These are phyloP conservation scores for Brasilioporus rufonigricans DNA, from an alignment of 768 basidiomycete genomes.

Conservation along the genomic window DNA sequence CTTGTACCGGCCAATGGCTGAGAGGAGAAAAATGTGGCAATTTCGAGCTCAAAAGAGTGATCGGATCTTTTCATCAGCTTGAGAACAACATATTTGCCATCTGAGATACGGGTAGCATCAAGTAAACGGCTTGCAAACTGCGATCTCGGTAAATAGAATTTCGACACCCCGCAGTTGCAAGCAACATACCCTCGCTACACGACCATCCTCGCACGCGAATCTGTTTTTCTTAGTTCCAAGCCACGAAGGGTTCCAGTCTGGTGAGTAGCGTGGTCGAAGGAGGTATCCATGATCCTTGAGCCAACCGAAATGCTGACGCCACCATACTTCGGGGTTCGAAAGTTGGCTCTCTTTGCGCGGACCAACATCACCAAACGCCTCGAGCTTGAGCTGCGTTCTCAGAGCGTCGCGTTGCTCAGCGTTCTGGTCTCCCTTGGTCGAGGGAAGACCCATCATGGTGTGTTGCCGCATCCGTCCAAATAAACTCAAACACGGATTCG, in stretches of 20 bases:
- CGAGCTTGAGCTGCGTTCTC: not conserved
- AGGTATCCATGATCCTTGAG: constrained; percentile 14
- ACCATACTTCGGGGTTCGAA: constrained; percentile 4
- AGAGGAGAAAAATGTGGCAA: not conserved
- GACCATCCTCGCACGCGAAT: constrained; percentile 13
- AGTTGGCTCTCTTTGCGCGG: not conserved
- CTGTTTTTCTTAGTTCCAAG: not conserved
- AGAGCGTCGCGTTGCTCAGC: too few species aligned
- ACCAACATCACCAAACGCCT: not conserved
- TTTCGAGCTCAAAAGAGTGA: not conserved
- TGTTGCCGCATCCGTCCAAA: not conserved
- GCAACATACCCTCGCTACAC: not conserved
- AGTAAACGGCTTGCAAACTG: not conserved
- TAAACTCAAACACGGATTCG: not conserved
- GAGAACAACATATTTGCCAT: not conserved
- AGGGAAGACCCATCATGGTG: not conserved
- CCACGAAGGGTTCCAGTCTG: constrained; percentile 23
- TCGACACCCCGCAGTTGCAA: constrained; percentile 1
- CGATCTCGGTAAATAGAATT: not conserved
- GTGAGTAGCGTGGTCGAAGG: constrained; percentile 20
- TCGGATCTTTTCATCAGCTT: not conserved
- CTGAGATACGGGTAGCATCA: not conserved
- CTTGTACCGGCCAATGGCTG: not conserved
- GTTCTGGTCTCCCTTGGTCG: not conserved
- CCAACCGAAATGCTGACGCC: constrained; percentile 11